Conservation (phyloP, 192 early-diverging fungal species). For the Diversispora eburnea region DNA sequence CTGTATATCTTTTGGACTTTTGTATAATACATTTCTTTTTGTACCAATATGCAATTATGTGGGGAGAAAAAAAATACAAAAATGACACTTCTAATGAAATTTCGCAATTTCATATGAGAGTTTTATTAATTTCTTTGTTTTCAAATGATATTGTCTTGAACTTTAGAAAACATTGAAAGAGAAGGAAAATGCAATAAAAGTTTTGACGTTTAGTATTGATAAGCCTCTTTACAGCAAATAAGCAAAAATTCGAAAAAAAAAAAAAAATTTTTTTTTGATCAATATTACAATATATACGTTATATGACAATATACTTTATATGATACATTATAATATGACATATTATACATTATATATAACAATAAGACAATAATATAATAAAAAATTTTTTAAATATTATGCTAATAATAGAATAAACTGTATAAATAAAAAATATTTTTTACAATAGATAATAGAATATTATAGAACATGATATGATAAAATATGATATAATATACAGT, state of each 20-base stretch:
- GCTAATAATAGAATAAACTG: no score
- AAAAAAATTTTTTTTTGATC: constrained; percentile 13
- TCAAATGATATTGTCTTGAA: constrained; percentile 14
- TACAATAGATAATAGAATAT: no score
- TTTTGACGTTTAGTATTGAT: constrained; percentile 10
- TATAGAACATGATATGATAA: no score
- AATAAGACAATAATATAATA: no score
- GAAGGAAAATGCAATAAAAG: constrained; percentile 16
- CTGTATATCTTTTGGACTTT: neutral
- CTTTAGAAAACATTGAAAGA: constrained; percentile 3
- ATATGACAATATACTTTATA: no score
- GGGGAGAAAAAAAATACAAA: neutral
- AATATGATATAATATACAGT: no score
- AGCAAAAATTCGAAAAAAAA: neutral
- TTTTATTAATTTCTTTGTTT: constrained; percentile 3
- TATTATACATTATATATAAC: no score
- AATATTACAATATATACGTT: no score
- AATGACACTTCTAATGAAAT: constrained; percentile 4
- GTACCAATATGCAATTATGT: neutral
- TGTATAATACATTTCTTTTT: no score
- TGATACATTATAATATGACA: no score
- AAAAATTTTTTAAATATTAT: no score
- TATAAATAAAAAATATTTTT: no score
- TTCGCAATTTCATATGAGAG: constrained; percentile 10
- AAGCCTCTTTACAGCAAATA: neutral